phyloP scores from a whole-genome alignment of 129 eudicot genomes.

The Sambucus nigra region DNA sequence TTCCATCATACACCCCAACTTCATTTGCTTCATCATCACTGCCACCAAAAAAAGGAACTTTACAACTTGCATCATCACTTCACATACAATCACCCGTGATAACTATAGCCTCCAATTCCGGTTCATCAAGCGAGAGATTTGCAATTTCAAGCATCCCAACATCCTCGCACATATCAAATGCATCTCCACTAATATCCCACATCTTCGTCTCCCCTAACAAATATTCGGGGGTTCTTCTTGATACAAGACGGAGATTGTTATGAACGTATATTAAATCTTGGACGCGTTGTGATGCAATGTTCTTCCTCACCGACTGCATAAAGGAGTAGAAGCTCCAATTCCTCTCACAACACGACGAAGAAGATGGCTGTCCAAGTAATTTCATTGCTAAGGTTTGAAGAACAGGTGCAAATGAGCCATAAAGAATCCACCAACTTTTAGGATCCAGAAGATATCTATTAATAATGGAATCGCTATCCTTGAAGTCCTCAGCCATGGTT shows the following conservation, averaged over 20 bases:
- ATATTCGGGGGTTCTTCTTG: constrained; percentile 3
- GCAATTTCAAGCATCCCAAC: constrained; percentile 1
- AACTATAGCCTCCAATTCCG: constrained; percentile 4
- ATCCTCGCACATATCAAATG: constrained; percentile 3
- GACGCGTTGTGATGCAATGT: constrained; percentile 2
- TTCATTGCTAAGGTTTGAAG: constrained; percentile 14
- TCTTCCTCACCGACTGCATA: constrained; percentile 14
- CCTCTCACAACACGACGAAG: constrained; percentile 21
- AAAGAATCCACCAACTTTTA: constrained; percentile 12
- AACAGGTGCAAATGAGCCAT: constrained; percentile 8
- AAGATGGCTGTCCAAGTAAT: constrained; percentile 16
- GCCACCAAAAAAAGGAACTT: neutral
- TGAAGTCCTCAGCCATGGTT: neutral
- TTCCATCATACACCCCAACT: too few relatives aligned
- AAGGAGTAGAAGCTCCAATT: constrained; percentile 23
- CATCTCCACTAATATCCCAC: constrained; percentile 21
- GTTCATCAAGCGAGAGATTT: constrained; percentile 14
- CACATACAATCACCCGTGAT: neutral
- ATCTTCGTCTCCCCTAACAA: neutral
- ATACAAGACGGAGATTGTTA: constrained; percentile 8
- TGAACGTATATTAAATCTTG: constrained; percentile 13
- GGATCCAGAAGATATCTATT: constrained; percentile 7
- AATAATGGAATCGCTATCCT: neutral
- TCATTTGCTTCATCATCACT: too few relatives aligned
- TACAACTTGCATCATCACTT: neutral